Evolutionary conservation across 495 filamentous ascomycete genomes (phyloP), one percentile per base, ranked within the genome.

Genomic region (Annulohypoxylon moriforme): DNA sequence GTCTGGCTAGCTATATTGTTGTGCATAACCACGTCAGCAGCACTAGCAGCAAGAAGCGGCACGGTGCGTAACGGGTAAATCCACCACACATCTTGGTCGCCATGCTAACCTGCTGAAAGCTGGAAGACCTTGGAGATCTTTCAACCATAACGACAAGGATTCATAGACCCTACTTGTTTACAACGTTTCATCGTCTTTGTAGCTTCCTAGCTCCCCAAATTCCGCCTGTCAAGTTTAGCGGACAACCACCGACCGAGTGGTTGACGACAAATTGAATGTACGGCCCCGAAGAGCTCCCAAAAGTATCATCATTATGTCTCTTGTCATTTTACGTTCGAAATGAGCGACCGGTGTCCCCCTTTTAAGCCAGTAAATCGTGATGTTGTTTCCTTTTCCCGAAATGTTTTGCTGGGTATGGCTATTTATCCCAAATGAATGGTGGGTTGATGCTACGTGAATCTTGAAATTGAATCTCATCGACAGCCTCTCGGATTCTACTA

Each of bases 351-450:
- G 63, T 57, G 53, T 59, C 33, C 11, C 11, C 52, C 44, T 49
- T 56, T 47, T 24, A n/a, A 53, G 11, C 44, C 60, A 44, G 50
- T 56, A 22, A 36, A 38, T 16, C 25, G n/a, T 66, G 57, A 22
- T 42, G 44, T 29, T 38, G 14, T 64, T 44, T 42, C 40, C 50
- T 69, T 68, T 73, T 69, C 18, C 61, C 66, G 66, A 62, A 40
- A 58, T 69, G 31, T 38, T 22, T 67, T 62, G 11, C 33, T 46
- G 20, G 65, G n/a, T 40, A 66, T 61, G 47, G 61, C 50, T 59
- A 73, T 73, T 73, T 73, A 73, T 69, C 71, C 71, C 53, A 73
- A 66, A 73, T 73, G 71, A 69, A 44, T 62, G 64, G 61, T 59
- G 57, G 56, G 66, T 29, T 66, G 42, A 73, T 66, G 62, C 56